Conservation (phyloP, 164 flowering plant species). For the Echeveria elegans region DNA sequence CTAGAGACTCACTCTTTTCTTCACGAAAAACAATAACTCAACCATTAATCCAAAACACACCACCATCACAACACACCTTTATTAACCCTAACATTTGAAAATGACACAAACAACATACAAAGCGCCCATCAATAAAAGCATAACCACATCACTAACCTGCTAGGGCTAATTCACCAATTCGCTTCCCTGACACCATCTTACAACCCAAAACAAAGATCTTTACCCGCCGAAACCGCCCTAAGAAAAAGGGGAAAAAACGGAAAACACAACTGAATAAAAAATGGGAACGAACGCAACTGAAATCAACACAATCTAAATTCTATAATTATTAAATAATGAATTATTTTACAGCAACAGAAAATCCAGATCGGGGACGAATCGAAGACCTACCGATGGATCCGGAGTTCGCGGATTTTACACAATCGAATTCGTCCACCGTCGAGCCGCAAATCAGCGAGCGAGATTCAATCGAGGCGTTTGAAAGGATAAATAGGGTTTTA, state of each 20-base stretch:
- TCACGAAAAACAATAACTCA: no score
- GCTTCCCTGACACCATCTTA: constrained; percentile 4
- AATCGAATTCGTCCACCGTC: not conserved
- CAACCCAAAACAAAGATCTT: not conserved
- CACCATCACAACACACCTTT: no score
- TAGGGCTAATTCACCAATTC: constrained; percentile 2
- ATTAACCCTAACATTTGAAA: not conserved
- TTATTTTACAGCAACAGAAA: no score
- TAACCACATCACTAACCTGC: not conserved
- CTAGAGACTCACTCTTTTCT: no score
- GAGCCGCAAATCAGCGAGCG: constrained; percentile 1
- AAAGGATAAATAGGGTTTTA: constrained; percentile 1
- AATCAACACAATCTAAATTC: no score
- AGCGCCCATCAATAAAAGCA: not conserved
- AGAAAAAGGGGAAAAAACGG: no score
- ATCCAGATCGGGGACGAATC: not conserved
- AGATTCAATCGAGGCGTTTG: not conserved
- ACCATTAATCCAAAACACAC: no score
- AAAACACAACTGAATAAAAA: not conserved
- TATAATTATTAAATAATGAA: no score
- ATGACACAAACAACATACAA: not conserved
- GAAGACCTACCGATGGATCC: not conserved
- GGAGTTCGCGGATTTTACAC: not conserved
- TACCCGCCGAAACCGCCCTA: no score
- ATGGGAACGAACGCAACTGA: not conserved